Base-by-base conservation (phyloP, 176 grass and related monocot genomes). In the Oryza nivara region DNA sequence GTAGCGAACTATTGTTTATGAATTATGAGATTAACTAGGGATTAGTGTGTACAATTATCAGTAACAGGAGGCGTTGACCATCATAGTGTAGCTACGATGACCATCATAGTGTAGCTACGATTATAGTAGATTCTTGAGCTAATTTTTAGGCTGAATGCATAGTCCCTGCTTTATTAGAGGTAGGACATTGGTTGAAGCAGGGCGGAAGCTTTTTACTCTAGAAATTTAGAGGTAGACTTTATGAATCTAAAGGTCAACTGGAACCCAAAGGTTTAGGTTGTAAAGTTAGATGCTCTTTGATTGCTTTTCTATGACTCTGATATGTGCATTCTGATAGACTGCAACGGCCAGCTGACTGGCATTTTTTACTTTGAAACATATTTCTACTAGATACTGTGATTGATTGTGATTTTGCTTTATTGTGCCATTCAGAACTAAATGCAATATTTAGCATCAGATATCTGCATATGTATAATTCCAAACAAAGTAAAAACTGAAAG, bases 161-260 rank as follows among this genome's bases (percentile, higher is more conserved):
- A 12, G 2, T 10, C 44, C 60, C 49, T 28, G 65, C 26, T 46
- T 47, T 9, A 9, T 26, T 74, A 10, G n/a, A 19, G 67, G 51
- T 6, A 19, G 51, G 67, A 34, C 6, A 75, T 73, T 63, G 15
- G 8, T 43, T 60, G 13, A 82, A 71, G 52, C n/a, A 60, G 13
- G 14, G 35, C 4, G 0, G 11, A 1, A 44, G 73, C n/a, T 54
- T 72, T 72, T 63, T 45, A 46, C 19, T 78, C 6, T 72, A 70
- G 61, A 54, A 84, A 19, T 54, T 47, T 79, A 17, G 67, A 82
- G 65, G n/a, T 19, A 7, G 34, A 15, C 51, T 82, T 15, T 3
- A 14, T 22, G 51, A 52, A 63, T 28, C 25, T 5, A 16, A 26
- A 26, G 26, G 26, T 64, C 67, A 58, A 14, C 13, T 47, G 17